These are phyloP conservation scores for Triangularia setosa DNA, from an alignment of 2,329 filamentous ascomycete genomes.

Conservation along the genomic window DNA sequence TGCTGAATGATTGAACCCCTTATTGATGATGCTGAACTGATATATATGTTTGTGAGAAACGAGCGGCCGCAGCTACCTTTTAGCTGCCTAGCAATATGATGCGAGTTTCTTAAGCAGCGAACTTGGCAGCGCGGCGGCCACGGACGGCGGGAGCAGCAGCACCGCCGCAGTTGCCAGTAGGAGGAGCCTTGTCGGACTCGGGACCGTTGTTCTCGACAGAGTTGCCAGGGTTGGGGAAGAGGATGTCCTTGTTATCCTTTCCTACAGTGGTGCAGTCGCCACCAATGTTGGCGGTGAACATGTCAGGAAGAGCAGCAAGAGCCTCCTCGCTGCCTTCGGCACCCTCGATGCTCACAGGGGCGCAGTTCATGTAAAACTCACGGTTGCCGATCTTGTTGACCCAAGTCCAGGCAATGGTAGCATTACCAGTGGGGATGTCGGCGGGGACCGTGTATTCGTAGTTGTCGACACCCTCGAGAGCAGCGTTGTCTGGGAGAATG, in stretches of 20 bases:
- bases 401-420: conserved; percentile 89
- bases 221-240: conserved; percentile 65
- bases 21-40: not conserved
- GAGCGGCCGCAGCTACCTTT: not conserved
- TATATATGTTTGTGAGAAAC: not conserved
- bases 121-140: conserved; percentile 7
- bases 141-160: conserved; percentile 13
- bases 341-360: conserved; percentile 64
- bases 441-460: conserved; percentile 71
- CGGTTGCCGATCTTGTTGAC: conserved; percentile 89
- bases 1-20: not conserved
- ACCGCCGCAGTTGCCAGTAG: conserved; percentile 18
- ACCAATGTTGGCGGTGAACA: conserved; percentile 70
- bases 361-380: conserved; percentile 98
- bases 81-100: not conserved
- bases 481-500: conserved; percentile 43
- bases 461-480: conserved; percentile 43
- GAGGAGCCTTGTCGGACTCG: conserved; percentile 5
- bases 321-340: conserved; percentile 45
- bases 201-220: conserved; percentile 45
- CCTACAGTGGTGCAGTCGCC: conserved; percentile 50
- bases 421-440: conserved; percentile 69
- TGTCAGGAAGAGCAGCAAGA: conserved; percentile 62
- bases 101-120: conserved; percentile 5
- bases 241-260: conserved; percentile 49